Percentiles rank a stretch among this genome's conserved stretches.
phyloP scores from a whole-genome alignment of 768 basidiomycete genomes.

The Psilocybe subaeruginosa region DNA sequence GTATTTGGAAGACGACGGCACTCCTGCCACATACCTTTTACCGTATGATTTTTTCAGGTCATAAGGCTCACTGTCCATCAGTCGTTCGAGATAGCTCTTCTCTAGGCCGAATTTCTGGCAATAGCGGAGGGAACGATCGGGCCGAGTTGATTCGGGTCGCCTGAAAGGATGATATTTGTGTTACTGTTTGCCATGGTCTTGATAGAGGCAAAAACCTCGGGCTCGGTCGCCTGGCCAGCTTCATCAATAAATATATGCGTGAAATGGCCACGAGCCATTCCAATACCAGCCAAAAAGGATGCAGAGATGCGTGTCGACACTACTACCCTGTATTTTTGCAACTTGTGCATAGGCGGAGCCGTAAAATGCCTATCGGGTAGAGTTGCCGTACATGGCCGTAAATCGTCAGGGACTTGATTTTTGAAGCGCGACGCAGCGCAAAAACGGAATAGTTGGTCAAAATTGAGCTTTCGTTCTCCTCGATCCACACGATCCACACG shows the following conservation, averaged over 20 bases:
- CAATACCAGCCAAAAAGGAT: slow-evolving; percentile 55
- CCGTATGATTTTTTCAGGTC: too few relatives aligned
- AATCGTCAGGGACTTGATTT: slow-evolving; percentile 45
- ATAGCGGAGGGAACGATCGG: slow-evolving; percentile 65
- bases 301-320: slow-evolving; percentile 70
- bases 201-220: slow-evolving; percentile 64
- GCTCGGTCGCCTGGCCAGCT: slow-evolving; percentile 74
- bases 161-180: slow-evolving; percentile 66
- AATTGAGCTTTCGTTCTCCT: slow-evolving; percentile 24
- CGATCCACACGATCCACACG: too few relatives aligned
- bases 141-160: slow-evolving; percentile 74
- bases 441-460: slow-evolving; percentile 49
- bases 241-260: slow-evolving; percentile 74
- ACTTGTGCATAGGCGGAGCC: slow-evolving; percentile 37
- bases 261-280: slow-evolving; percentile 63
- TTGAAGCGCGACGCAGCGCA: slow-evolving; percentile 49
- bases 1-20: background rate
- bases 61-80: slow-evolving; percentile 39
- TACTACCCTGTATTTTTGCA: slow-evolving; percentile 53
- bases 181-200: slow-evolving; percentile 55
- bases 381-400: slow-evolving; percentile 38
- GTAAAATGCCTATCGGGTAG: slow-evolving; percentile 38
- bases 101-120: slow-evolving; percentile 60
- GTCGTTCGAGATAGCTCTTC: slow-evolving; percentile 62
- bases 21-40: slow-evolving; percentile 15